Evolutionary conservation across 176 grass and related monocot species (phyloP), one percentile per base, ranked within the genome.

Genomic region (Musa beccarii): DNA sequence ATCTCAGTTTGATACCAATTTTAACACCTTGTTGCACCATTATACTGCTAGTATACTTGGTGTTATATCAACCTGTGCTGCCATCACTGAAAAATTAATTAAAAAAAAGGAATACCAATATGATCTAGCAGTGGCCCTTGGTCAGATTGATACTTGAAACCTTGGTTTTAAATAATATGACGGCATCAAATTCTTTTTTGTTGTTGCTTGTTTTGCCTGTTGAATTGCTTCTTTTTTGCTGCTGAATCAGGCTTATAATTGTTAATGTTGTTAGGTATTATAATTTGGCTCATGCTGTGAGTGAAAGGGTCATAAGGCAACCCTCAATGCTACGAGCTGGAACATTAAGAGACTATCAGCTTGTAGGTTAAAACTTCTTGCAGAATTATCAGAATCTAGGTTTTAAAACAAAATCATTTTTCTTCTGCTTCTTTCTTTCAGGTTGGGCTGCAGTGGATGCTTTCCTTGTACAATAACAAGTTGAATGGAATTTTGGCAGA

Each of bases 361-460:
- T 99, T 84, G 96, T 99, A 84, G 68, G 84, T 56, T 66, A n/a
- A 49, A 66, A 51, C 25, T 64, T 20, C 16, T n/a, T 2, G 34
- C 22, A 12, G 21, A 74, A 66, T 24, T 67, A 21, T 76, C 64
- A 74, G 22, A 84, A 16, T 79, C 55, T 67, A 74, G 57, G 23
- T 21, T 49, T 69, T 77, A 34, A 21, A 13, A 52, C 13, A 10
- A 43, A 69, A 52, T 82, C 49, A 56, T 68, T 75, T 53, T 83
- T 74, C 34, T 68, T 71, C 72, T 51, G 11, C 74, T 73, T 79
- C 75, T 14, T 52, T 79, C 78, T 52, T 85, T 17, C 75, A 99
- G 96, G 96, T 99, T 63, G 96, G 96, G 17, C 89, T 99, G 59
- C 96, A 99, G 61, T 99, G 96, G 96, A 99, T 99, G 96, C 96